phyloP scores from a whole-genome alignment of 805 yeast species.

The Kodamaea leandrae region DNA sequence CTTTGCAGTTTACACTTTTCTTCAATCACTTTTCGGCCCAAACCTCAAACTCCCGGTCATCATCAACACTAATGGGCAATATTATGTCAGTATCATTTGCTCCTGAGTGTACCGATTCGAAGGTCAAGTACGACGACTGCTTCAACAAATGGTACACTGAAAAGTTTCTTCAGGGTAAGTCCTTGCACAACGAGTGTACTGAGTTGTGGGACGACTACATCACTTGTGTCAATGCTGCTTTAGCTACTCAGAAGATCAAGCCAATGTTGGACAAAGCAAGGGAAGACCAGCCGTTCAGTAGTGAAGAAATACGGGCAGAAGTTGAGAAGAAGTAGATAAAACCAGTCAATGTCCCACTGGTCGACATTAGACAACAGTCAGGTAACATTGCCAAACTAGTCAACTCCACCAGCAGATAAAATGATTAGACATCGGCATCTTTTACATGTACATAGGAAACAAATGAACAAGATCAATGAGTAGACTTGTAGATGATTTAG shows the following conservation, averaged over 20 bases:
- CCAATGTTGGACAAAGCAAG: conserved; percentile 86
- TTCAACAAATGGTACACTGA: conserved; percentile 96
- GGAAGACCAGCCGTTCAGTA: conserved; percentile 76
- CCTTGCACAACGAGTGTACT: conserved; percentile 81
- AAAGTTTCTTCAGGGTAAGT: conserved; percentile 56
- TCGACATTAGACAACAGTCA: too few species aligned
- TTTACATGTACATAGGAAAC: too few species aligned
- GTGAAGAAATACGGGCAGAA: conserved; percentile 30
- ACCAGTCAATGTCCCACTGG: too few species aligned
- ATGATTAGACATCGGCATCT: too few species aligned
- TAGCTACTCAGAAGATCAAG: conserved; percentile 72
- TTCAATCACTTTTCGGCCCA: not conserved
- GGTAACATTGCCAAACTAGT: too few species aligned
- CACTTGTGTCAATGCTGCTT: conserved; percentile 73
- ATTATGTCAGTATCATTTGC: conserved; percentile 75
- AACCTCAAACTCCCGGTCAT: too few species aligned
- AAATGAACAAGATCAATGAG: too few species aligned
- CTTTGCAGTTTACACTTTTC: not conserved
- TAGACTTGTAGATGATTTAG: too few species aligned
- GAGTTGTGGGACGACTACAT: conserved; percentile 86
- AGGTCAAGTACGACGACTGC: conserved; percentile 85
- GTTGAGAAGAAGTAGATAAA: conserved; percentile 23
- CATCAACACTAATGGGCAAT: conserved; percentile 42
- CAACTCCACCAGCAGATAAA: too few species aligned
- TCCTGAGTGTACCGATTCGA: conserved; percentile 90